Base-by-base conservation (phyloP, 1,139 yeast species). In the Taphrina betulina region DNA sequence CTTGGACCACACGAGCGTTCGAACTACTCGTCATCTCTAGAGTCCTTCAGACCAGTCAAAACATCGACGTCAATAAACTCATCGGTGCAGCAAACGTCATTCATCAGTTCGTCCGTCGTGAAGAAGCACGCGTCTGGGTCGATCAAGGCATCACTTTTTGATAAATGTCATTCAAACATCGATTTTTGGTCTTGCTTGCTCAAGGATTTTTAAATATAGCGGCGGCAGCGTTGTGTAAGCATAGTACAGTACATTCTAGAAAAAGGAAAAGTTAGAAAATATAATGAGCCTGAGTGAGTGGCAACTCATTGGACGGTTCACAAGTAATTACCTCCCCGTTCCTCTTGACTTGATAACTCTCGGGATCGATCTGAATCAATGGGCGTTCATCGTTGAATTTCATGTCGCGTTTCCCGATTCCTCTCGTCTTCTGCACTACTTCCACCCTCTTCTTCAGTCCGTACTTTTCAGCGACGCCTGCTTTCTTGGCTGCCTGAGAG, bases 341-440 rank as follows among this genome's bases (percentile, higher is more conserved):
- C 7, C 59, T 56, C 35, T 38, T 36, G 36, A 57, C 60, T n/a
- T 36, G 40, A 29, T 57, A 57, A 3, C 53, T 35, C 31, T 57
- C 60, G 16, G 60, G 58, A 31, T 57, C 60, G 44, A 57, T 53
- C 38, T 29, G 36, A 34, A 57, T 48, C 35, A 41, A 12, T 14
- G 60, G 60, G 19, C 44, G 43, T 17, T 35, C 51, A 29, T 42
- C 45, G 24, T 57, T 57, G 20, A 36, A 50, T 26, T 33, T 34
- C 60, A 57, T 57, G 33, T 53, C 58, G 43, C 34, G 36, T 38
- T 57, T 57, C 17, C 58, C 58, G 22, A 57, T 57, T 14, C 37
- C 42, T 5, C 60, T 42, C n/a, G 53, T 43, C 3, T 23, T 17
- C 36, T 37, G 17, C 12, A 57, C 60, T 1, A 59, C 52, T 31